Conservation (phyloP, 73 alveolate genomes). For the Urostyla sp. region DNA sequence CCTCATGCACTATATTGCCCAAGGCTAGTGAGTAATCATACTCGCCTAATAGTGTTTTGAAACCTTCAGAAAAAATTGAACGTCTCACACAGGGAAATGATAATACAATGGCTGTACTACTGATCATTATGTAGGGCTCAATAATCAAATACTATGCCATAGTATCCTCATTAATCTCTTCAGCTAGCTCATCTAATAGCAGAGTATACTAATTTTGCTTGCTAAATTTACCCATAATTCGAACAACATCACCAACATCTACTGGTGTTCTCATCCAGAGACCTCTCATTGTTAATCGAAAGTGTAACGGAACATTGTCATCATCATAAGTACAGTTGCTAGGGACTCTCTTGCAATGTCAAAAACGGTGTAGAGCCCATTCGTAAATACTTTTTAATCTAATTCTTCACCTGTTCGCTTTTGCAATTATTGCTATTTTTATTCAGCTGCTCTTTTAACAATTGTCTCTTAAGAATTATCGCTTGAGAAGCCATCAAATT, state of each 20-base stretch:
- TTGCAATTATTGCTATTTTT: background rate
- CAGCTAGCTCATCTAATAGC: conserved; percentile 32
- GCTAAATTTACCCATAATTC: conserved; percentile 36
- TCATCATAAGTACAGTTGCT: conserved; percentile 45
- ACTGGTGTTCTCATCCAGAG: conserved; percentile 48
- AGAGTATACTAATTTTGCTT: conserved; percentile 31
- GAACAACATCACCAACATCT: conserved; percentile 37
- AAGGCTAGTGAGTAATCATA: conserved; percentile 31
- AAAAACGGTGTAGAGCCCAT: conserved; percentile 23
- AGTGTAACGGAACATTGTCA: conserved; percentile 42
- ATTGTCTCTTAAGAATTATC: conserved; percentile 43
- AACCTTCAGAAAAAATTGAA: conserved; percentile 32
- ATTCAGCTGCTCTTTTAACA: too few species aligned
- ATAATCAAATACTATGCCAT: conserved; percentile 30
- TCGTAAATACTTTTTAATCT: conserved; percentile 30
- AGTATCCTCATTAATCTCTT: conserved; percentile 11
- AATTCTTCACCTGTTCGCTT: conserved; percentile 23
- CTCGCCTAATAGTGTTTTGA: conserved; percentile 14
- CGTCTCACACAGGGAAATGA: conserved; percentile 51
- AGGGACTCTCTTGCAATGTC: conserved; percentile 49
- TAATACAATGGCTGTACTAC: conserved; percentile 23
- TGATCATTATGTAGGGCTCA: conserved; percentile 30
- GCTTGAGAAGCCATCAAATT: conserved; percentile 28
- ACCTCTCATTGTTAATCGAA: conserved; percentile 39
- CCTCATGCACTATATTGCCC: conserved; percentile 52